Evolutionary conservation across 2,329 filamentous ascomycete species (phyloP).

Genomic region (Fusarium avenaceum): DNA sequence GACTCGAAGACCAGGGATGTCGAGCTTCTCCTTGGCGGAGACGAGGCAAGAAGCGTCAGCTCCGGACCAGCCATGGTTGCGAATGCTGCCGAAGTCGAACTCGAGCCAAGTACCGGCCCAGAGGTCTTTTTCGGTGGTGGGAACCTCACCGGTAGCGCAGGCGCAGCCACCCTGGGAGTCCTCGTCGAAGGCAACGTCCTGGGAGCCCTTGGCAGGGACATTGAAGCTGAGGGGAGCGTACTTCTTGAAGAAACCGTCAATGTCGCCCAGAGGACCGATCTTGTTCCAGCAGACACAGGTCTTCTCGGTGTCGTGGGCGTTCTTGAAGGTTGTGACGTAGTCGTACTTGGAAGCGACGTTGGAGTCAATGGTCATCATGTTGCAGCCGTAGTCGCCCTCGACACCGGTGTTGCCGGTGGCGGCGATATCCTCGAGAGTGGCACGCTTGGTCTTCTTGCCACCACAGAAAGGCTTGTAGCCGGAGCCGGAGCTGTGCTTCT

Average conservation of each 20-base stretch:
- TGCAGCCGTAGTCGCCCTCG: constrained; percentile 62
- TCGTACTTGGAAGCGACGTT: constrained; percentile 57
- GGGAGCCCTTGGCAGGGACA: constrained; percentile 54
- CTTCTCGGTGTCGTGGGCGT: constrained; percentile 54
- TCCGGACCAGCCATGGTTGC: constrained; percentile 65
- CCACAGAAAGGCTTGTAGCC: constrained; percentile 54
- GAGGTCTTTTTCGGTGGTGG: constrained; percentile 57
- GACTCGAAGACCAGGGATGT: constrained; percentile 56
- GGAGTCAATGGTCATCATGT: constrained; percentile 62
- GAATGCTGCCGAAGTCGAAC: constrained; percentile 61
- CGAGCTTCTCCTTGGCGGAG: constrained; percentile 45
- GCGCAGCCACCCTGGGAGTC: constrained; percentile 65
- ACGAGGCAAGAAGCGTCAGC: constrained; percentile 66
- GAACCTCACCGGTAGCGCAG: constrained; percentile 55
- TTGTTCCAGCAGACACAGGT: constrained; percentile 65
- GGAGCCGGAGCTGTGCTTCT: constrained; percentile 34
- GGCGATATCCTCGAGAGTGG: constrained; percentile 61
- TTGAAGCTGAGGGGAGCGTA: constrained; percentile 58
- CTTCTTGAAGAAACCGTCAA: constrained; percentile 65
- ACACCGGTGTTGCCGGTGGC: constrained; percentile 64
- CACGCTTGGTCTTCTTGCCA: constrained; percentile 59
- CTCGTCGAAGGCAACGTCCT: constrained; percentile 60
- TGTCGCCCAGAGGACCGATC: constrained; percentile 60
- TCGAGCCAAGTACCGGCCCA: constrained; percentile 64
- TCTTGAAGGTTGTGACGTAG: constrained; percentile 60